Percentiles rank a stretch among this genome's conserved stretches.
These are phyloP conservation scores for Aspergillus proliferans DNA, from an alignment of 2,329 filamentous ascomycete species.

Conservation along the genomic window DNA sequence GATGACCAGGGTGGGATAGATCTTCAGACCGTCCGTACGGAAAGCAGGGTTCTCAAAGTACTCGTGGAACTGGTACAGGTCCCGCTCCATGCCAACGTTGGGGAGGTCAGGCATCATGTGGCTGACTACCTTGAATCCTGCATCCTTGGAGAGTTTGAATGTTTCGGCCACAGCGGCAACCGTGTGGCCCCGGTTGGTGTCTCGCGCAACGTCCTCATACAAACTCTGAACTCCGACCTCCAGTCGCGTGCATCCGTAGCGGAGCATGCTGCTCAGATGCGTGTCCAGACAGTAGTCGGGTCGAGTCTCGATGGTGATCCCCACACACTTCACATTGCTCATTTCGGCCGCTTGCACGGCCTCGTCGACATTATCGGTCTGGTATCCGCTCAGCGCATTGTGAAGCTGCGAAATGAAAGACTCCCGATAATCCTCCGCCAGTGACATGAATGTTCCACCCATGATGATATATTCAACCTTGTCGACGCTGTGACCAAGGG, in stretches of 20 bases:
- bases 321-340: constrained; percentile 96
- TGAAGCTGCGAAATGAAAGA: constrained; percentile 93
- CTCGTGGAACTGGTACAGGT: constrained; percentile 92
- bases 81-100: constrained; percentile 97
- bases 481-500: constrained; percentile 91
- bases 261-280: constrained; percentile 91
- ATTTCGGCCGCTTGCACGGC: constrained; percentile 90
- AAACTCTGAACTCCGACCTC: constrained; percentile 95
- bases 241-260: constrained; percentile 92
- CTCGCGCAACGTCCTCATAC: constrained; percentile 96
- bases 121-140: constrained; percentile 96
- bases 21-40: constrained; percentile 93
- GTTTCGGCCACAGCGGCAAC: constrained; percentile 94
- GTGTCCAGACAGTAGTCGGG: constrained; percentile 95
- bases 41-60: constrained; percentile 97
- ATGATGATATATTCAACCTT: constrained; percentile 99
- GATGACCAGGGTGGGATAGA: constrained; percentile 96
- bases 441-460: constrained; percentile 98
- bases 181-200: constrained; percentile 94
- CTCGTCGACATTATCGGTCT: constrained; percentile 89
- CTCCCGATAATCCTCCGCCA: constrained; percentile 81
- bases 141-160: constrained; percentile 94
- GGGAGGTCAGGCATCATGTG: constrained; percentile 99
- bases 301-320: constrained; percentile 95
- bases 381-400: constrained; percentile 93